Evolutionary conservation across 768 basidiomycete species (phyloP).

Genomic region (Suillus americanus): DNA sequence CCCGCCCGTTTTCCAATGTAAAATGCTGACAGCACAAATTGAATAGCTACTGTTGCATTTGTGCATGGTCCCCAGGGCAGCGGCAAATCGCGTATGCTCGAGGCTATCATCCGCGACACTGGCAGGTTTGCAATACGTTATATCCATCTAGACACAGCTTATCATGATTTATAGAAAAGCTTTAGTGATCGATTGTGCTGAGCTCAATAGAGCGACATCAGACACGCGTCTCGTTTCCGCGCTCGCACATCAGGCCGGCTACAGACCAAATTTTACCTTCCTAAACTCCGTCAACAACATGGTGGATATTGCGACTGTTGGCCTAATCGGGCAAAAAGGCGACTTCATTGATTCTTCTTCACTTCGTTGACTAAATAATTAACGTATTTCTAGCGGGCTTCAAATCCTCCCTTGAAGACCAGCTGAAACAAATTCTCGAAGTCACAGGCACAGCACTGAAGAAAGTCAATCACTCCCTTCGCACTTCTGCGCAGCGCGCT

Average conservation of each 20-base stretch:
- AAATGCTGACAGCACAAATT: slow-evolving; percentile 12
- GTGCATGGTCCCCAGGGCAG: slow-evolving; percentile 84
- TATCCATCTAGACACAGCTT: neutral
- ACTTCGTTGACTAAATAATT: neutral
- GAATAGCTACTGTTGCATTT: slow-evolving; percentile 69
- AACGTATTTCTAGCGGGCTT: slow-evolving; percentile 62
- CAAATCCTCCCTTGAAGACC: slow-evolving; percentile 73
- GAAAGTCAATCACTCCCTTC: slow-evolving; percentile 54
- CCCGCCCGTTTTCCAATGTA: neutral
- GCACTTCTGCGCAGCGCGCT: slow-evolving; percentile 40
- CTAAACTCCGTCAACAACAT: slow-evolving; percentile 77
- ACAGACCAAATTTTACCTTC: slow-evolving; percentile 87
- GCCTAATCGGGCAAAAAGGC: slow-evolving; percentile 96
- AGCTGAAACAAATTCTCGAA: slow-evolving; percentile 81
- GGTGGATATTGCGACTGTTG: slow-evolving; percentile 89
- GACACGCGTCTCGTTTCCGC: slow-evolving; percentile 66
- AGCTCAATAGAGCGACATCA: slow-evolving; percentile 65
- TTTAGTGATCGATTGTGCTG: slow-evolving; percentile 82
- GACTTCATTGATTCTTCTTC: neutral
- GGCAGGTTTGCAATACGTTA: slow-evolving; percentile 41
- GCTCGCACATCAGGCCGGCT: slow-evolving; percentile 83
- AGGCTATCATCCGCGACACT: slow-evolving; percentile 49
- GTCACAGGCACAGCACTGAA: slow-evolving; percentile 74
- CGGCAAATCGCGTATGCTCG: slow-evolving; percentile 67
- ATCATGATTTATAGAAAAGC: slow-evolving; percentile 46